Conservation (phyloP, 2,329 filamentous ascomycete species). For the Penicillium sp. region DNA sequence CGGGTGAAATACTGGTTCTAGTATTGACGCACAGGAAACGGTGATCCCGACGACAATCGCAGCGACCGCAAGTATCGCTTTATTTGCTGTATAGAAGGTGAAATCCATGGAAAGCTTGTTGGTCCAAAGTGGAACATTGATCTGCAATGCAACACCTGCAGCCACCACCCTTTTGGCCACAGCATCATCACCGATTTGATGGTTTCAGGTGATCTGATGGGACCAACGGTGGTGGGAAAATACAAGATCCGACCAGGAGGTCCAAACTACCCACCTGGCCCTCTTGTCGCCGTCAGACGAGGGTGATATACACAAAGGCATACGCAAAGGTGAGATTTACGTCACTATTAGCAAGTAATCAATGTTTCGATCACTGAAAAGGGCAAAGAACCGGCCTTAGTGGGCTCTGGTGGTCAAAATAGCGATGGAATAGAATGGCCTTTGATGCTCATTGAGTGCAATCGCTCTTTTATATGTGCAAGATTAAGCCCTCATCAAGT, state of each 20-base stretch:
- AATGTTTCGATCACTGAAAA: neutral
- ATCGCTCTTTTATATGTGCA: neutral
- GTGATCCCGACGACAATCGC: conserved; percentile 14
- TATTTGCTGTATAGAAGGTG: conserved; percentile 9
- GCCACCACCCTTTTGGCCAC: neutral
- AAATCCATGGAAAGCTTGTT: neutral
- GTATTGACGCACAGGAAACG: conserved; percentile 13
- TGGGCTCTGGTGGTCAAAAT: neutral
- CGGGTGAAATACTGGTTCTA: conserved; percentile 15
- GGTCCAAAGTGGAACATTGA: neutral
- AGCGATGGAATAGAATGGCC: neutral
- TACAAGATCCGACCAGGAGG: neutral
- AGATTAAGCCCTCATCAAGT: neutral
- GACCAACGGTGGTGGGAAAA: neutral
- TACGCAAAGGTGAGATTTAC: neutral
- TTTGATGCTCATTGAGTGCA: neutral
- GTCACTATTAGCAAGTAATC: neutral
- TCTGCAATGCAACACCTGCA: neutral
- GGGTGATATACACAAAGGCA: neutral
- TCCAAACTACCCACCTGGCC: neutral
- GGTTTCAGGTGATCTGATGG: neutral
- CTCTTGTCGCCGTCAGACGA: neutral
- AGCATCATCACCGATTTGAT: neutral
- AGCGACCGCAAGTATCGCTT: conserved; percentile 12
- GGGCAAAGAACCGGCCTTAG: neutral